Conservation (phyloP, 768 basidiomycete species). For the Boletus patriciae region DNA sequence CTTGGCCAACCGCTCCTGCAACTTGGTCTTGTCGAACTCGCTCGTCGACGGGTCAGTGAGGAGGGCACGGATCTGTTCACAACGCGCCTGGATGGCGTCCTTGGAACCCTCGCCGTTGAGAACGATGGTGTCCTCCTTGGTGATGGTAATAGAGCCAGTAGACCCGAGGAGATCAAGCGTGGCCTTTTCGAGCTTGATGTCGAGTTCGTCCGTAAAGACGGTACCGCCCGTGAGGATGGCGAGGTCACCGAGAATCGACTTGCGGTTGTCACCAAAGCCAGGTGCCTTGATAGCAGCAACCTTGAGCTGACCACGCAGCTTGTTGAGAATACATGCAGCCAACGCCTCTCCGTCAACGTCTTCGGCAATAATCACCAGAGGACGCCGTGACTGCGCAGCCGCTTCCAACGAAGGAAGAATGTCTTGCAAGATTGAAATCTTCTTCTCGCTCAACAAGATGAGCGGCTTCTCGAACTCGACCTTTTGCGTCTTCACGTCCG, state of each 20-base stretch:
- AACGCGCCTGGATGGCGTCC: conserved; percentile 85
- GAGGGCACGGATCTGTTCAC: conserved; percentile 91
- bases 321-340: conserved; percentile 98
- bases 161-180: conserved; percentile 87
- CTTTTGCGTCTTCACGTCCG: conserved; percentile 94
- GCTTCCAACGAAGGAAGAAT: conserved; percentile 90
- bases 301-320: conserved; percentile 95
- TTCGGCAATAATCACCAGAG: conserved; percentile 95
- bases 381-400: conserved; percentile 80
- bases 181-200: conserved; percentile 61
- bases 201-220: conserved; percentile 95
- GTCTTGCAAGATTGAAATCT: conserved; percentile 92
- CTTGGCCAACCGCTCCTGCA: conserved; percentile 97
- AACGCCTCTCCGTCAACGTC: conserved; percentile 98
- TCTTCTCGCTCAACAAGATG: conserved; percentile 95
- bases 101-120: conserved; percentile 94
- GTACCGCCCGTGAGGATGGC: conserved; percentile 97
- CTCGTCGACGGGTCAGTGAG: conserved; percentile 80
- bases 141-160: conserved; percentile 89
- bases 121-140: conserved; percentile 97
- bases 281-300: conserved; percentile 96
- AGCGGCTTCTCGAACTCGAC: conserved; percentile 97
- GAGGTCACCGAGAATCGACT: conserved; percentile 94
- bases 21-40: conserved; percentile 92
- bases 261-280: conserved; percentile 99